These are phyloP conservation scores for Cyclotella choctawhatcheeana DNA, from an alignment of 108 stramenopile genomes.

Conservation along the genomic window DNA sequence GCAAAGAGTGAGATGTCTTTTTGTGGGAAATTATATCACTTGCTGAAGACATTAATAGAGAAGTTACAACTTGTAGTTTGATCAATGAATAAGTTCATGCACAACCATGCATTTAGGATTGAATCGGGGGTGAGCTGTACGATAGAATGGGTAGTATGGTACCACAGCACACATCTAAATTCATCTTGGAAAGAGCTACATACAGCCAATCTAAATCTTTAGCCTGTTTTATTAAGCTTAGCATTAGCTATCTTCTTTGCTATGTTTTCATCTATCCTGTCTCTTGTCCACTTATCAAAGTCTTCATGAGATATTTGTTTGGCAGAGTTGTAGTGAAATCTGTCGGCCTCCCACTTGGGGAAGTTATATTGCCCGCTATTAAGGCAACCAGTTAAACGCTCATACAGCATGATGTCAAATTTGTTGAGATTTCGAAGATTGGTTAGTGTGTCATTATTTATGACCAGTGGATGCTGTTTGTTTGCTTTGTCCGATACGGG, in stretches of 20 bases:
- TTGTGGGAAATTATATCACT: too few species aligned
- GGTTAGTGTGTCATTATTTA: conserved; percentile 25
- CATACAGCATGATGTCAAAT: conserved; percentile 33
- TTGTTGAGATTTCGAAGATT: conserved; percentile 24
- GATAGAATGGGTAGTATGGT: too few species aligned
- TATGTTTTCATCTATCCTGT: background rate
- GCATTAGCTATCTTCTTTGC: conserved; percentile 2
- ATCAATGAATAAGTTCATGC: too few species aligned
- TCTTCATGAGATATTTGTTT: conserved; percentile 1
- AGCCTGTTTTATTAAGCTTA: too few species aligned
- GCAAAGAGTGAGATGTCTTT: background rate
- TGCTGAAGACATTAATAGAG: too few species aligned
- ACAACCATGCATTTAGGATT: too few species aligned
- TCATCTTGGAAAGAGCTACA: background rate
- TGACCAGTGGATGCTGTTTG: conserved; percentile 13
- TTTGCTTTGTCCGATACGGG: conserved; percentile 25
- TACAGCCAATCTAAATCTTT: too few species aligned
- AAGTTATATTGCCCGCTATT: conserved; percentile 15
- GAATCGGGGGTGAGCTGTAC: too few species aligned
- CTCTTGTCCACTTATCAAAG: conserved; percentile 10
- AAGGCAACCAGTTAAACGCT: conserved; percentile 35
- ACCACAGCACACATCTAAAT: background rate
- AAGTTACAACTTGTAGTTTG: too few species aligned
- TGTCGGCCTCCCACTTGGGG: conserved; percentile 29
- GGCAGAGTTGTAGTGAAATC: conserved; percentile 15